Evolutionary conservation across 805 yeast genomes (phyloP), one percentile per base, ranked within the genome.

Genomic region (Soucietia sequanensis): DNA sequence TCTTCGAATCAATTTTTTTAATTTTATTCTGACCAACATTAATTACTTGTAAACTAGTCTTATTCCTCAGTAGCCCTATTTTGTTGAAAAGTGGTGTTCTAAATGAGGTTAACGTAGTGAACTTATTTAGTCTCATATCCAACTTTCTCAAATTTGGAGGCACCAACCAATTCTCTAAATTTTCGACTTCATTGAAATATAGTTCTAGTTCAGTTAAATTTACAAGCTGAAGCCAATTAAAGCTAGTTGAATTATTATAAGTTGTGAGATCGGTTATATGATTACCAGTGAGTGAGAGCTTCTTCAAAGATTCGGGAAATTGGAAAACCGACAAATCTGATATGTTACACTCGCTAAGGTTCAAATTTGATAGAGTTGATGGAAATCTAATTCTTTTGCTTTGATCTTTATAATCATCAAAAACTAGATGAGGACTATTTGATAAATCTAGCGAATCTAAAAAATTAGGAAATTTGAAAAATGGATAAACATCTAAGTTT

Each of bases 401-500:
- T 9, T 44, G 29, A 14, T 25, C 14, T 8, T n/a, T 14, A 12
- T 9, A 25, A n/a, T 22, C 35, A 9, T 22, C 16, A 14, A 26
- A 26, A 23, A 17, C 11, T 12, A 3, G 33, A 19, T 13, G 9
- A 18, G 34, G 30, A 30, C 56, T 52, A 16, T 50, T 44, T 16
- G 47, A 42, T n/a, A 58, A 28, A 18, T 54, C 44, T 19, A 58
- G 38, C 11, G 41, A 34, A 11, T 41, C 43, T 30, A 65, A 42
- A 17, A 38, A 39, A n/a, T 38, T 34, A 3, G 70, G 69, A 30
- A 65, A 63, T 22, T 43, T 34, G 35, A 60, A 54, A 27, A 31
- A 47, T 3, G 48, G 45, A 17, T 47, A 42, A 5, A 43, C 42
- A 11, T 34, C 37, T 15, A 7, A 7, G 7, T 11, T 27, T 13